A percentile compares a stretch with the other conserved stretches of the same genome.
These are phyloP conservation scores for Fusarium zealandicum DNA, from an alignment of 2,329 filamentous ascomycete genomes.

Conservation along the genomic window DNA sequence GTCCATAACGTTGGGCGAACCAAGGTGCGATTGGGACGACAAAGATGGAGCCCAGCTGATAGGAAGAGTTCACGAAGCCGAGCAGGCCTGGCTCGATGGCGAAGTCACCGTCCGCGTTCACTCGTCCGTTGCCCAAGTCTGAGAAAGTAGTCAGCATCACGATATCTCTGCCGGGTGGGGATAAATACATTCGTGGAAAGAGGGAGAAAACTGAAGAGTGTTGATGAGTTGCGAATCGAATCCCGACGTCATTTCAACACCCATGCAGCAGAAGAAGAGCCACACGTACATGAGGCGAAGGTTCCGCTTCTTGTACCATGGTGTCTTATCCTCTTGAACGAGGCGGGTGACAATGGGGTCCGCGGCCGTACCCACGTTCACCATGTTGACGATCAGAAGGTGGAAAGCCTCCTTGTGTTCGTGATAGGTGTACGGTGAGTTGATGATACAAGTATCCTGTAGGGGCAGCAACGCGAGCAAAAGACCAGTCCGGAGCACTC, in stretches of 20 bases:
- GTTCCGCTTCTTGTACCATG: conserved; percentile 64
- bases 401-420: background rate
- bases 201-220: conserved; percentile 49
- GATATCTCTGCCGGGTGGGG: accelerated
- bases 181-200: conserved; percentile 48
- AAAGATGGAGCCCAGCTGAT: conserved; percentile 62
- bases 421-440: too few relatives aligned
- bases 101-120: conserved; percentile 26
- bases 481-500: conserved; percentile 7
- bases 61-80: conserved; percentile 61
- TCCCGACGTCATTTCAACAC: conserved; percentile 64
- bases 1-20: conserved; percentile 55
- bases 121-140: conserved; percentile 30
- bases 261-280: conserved; percentile 61
- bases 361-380: conserved; percentile 29
- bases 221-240: conserved; percentile 59
- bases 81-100: conserved; percentile 44
- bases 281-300: conserved; percentile 59
- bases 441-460: too few relatives aligned
- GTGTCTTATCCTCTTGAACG: conserved; percentile 43
- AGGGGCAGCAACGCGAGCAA: background rate
- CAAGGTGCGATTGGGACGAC: conserved; percentile 61
- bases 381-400: conserved; percentile 19
- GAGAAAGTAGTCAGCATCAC: background rate
- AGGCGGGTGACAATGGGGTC: conserved; percentile 44